Conservation (phyloP, 176 grass and related monocot species). For the Echinochloa phyllopogon region DNA sequence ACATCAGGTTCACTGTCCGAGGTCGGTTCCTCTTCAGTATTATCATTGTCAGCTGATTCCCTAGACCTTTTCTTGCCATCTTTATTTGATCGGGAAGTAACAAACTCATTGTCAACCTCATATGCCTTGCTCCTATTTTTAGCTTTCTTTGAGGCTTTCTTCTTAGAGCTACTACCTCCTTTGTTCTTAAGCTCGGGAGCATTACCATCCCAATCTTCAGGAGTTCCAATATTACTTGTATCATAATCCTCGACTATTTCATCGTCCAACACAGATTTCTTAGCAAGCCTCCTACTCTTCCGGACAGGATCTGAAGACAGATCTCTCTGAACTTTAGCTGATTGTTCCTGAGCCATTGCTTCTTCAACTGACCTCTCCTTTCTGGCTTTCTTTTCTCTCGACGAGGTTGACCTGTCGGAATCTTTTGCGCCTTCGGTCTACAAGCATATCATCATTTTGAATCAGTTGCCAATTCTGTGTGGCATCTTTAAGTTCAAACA, state of each 20-base stretch:
- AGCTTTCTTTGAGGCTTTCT: conserved; percentile 49
- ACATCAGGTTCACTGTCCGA: conserved; percentile 55
- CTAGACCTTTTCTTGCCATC: conserved; percentile 54
- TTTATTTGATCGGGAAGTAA: conserved; percentile 44
- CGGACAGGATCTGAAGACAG: conserved; percentile 60
- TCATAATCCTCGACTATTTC: conserved; percentile 62
- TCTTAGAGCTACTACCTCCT: conserved; percentile 52
- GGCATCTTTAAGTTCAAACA: neutral
- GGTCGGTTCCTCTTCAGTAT: conserved; percentile 62
- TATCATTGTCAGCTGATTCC: conserved; percentile 54
- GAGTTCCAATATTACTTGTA: conserved; percentile 40
- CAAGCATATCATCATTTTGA: conserved; percentile 27
- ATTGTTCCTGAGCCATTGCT: conserved; percentile 46
- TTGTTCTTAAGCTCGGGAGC: conserved; percentile 38
- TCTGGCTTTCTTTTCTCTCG: conserved; percentile 51
- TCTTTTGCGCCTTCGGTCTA: conserved; percentile 51
- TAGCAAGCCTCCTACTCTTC: conserved; percentile 80
- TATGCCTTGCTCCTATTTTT: conserved; percentile 40
- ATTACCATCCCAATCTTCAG: conserved; percentile 31
- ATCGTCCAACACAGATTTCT: conserved; percentile 52
- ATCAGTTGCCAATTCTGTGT: conserved; percentile 34
- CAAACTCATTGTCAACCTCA: conserved; percentile 52
- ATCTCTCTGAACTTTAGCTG: conserved; percentile 38
- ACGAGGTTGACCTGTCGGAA: conserved; percentile 40
- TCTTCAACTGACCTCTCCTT: conserved; percentile 43